Conservation (phyloP, 257 asterid species). For the Lithospermum erythrorhizon region DNA sequence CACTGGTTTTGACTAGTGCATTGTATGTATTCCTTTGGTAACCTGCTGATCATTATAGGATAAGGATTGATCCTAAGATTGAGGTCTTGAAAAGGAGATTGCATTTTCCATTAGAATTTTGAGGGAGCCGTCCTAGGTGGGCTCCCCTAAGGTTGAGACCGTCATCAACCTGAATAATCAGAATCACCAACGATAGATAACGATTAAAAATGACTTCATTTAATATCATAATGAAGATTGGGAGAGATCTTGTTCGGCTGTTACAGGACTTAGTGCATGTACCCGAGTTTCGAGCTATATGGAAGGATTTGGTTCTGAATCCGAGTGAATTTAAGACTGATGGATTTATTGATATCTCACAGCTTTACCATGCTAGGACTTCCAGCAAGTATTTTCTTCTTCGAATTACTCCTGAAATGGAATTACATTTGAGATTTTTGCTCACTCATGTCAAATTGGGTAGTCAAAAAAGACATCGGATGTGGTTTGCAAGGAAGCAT, state of each 20-base stretch:
- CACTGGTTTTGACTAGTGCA: constrained; percentile 46
- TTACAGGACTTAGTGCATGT: constrained; percentile 68
- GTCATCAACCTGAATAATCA: too few species aligned
- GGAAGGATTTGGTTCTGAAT: constrained; percentile 59
- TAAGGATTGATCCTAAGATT: constrained; percentile 23
- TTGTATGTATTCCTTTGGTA: constrained; percentile 60
- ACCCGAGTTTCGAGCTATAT: constrained; percentile 52
- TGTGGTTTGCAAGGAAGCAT: constrained; percentile 68
- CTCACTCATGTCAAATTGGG: constrained; percentile 61
- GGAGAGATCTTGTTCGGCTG: constrained; percentile 77
- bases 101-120: constrained; percentile 46
- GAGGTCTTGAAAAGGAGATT: constrained; percentile 51
- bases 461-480: constrained; percentile 51
- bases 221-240: too few species aligned
- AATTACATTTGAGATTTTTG: constrained; percentile 64
- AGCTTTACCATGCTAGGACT: constrained; percentile 40
- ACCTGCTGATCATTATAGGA: constrained; percentile 58
- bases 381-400: constrained; percentile 56
- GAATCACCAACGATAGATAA: too few species aligned
- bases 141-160: constrained; percentile 48
- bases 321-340: constrained; percentile 32
- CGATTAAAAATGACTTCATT: too few species aligned
- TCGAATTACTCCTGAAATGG: constrained; percentile 83
- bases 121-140: constrained; percentile 50
- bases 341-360: constrained; percentile 41